Conservation (phyloP, 164 flowering plant genomes). For the Santalum album region DNA sequence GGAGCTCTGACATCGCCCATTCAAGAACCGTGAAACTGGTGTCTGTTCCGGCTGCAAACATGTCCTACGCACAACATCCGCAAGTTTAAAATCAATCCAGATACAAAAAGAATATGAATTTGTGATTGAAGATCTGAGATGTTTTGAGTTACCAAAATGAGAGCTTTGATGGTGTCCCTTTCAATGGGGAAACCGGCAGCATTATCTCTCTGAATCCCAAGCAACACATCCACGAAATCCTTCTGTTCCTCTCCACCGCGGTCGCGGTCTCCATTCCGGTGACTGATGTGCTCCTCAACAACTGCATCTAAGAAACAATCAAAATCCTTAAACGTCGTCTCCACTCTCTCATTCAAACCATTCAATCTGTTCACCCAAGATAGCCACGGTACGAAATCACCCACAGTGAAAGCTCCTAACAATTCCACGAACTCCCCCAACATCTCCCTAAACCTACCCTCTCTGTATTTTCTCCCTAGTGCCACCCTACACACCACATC, state of each 20-base stretch:
- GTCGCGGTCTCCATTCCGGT: neutral
- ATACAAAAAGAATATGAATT: too few species aligned
- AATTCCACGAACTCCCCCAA: neutral
- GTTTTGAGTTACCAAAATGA: neutral
- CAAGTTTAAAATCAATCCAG: too few species aligned
- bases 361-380: neutral
- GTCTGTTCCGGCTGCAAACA: constrained; percentile 41
- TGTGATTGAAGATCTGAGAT: too few species aligned
- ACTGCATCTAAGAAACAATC: neutral
- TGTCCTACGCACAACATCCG: constrained; percentile 19
- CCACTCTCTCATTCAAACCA: neutral
- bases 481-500: neutral
- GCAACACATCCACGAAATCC: neutral
- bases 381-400: neutral
- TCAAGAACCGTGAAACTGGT: constrained; percentile 23
- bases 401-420: neutral
- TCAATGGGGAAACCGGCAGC: neutral
- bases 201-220: neutral
- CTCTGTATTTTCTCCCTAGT: neutral
- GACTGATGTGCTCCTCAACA: neutral
- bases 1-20: constrained; percentile 41
- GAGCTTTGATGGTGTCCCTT: neutral
- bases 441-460: neutral
- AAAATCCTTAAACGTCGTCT: neutral
- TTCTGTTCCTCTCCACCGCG: neutral